Conservation (phyloP, 768 basidiomycete species). For the Lactarius quietus region DNA sequence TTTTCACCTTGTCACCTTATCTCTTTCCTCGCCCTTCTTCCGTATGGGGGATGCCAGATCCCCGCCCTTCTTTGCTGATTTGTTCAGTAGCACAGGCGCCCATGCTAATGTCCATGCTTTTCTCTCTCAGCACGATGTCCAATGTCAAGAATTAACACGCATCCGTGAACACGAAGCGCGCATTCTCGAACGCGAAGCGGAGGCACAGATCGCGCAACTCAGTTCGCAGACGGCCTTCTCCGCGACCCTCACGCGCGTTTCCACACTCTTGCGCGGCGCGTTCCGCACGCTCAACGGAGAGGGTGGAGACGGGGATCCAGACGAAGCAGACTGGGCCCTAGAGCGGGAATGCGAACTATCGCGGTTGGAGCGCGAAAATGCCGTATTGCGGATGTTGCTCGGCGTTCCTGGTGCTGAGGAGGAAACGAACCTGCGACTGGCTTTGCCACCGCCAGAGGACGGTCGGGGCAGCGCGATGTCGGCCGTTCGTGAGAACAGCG, state of each 20-base stretch:
- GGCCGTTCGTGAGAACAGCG: constrained; percentile 7
- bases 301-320: constrained; percentile 32
- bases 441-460: constrained; percentile 17
- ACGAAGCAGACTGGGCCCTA: constrained; percentile 66
- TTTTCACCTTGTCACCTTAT: not conserved
- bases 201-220: constrained; percentile 55
- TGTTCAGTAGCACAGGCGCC: not conserved
- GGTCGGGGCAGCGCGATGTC: constrained; percentile 27
- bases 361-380: constrained; percentile 85
- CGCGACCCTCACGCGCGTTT: constrained; percentile 64
- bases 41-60: not conserved
- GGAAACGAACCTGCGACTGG: constrained; percentile 6
- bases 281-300: constrained; percentile 72
- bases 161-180: constrained; percentile 89
- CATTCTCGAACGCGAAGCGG: constrained; percentile 72
- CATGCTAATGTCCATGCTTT: constrained; percentile 5
- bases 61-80: not conserved
- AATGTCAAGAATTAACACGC: constrained; percentile 85
- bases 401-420: constrained; percentile 40
- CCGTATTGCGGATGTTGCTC: constrained; percentile 68
- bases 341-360: constrained; percentile 90
- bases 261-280: constrained; percentile 62
- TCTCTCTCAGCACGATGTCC: constrained; percentile 72
- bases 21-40: not conserved
- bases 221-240: constrained; percentile 62